Evolutionary conservation across 2,329 filamentous ascomycete genomes (phyloP).

Genomic region (Xylariaceae sp.): DNA sequence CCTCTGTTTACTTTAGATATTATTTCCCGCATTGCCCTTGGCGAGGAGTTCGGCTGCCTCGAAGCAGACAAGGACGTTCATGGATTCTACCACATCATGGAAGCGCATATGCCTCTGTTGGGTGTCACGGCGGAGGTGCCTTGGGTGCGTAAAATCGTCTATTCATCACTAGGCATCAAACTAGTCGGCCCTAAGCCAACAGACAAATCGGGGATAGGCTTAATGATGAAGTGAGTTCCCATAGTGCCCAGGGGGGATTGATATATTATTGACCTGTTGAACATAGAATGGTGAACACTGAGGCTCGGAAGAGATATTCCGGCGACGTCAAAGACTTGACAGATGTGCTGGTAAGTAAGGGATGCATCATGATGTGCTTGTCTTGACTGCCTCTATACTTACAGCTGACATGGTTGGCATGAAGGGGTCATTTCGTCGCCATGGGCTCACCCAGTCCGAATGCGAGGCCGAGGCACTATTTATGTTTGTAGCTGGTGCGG

Average conservation of each 20-base stretch:
- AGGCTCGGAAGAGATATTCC: slow-evolving; percentile 15
- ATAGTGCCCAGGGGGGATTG: not conserved
- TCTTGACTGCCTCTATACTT: not conserved
- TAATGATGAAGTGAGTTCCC: slow-evolving; percentile 32
- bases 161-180: slow-evolving; percentile 26
- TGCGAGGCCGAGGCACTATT: slow-evolving; percentile 42
- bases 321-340: slow-evolving; percentile 8
- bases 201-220: slow-evolving; percentile 27
- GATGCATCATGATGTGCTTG: not conserved
- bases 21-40: slow-evolving; percentile 34
- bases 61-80: slow-evolving; percentile 29
- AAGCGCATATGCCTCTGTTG: slow-evolving; percentile 10
- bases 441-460: slow-evolving; percentile 40
- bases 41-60: slow-evolving; percentile 36
- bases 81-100: slow-evolving; percentile 26
- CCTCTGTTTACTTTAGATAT: slow-evolving; percentile 35
- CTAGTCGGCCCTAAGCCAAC: slow-evolving; percentile 33
- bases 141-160: slow-evolving; percentile 27
- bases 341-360: slow-evolving; percentile 33
- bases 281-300: slow-evolving; percentile 18
- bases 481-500: slow-evolving; percentile 48
- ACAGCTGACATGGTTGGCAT: not conserved
- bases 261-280: not conserved
- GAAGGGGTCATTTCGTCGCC: slow-evolving; percentile 42
- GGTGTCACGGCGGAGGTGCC: slow-evolving; percentile 30